phyloP scores from a whole-genome alignment of 1,139 yeast genomes.

The Oligophagozyma castellii region DNA sequence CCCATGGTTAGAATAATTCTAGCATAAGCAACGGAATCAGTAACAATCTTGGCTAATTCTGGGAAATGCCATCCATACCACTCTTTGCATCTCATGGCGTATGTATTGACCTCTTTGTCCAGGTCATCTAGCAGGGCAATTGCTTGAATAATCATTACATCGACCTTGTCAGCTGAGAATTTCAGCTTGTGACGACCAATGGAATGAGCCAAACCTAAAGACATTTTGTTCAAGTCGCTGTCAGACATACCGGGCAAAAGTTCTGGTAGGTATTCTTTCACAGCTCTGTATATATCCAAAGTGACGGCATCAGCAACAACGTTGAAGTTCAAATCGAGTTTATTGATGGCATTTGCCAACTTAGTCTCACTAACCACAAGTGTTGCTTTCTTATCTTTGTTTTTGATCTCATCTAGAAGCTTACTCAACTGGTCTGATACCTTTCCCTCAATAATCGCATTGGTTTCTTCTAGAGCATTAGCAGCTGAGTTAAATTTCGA shows the following conservation, averaged over 20 bases:
- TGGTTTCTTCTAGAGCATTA: constrained; percentile 90
- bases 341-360: constrained; percentile 91
- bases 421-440: constrained; percentile 74
- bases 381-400: constrained; percentile 80
- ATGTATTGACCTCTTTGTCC: constrained; percentile 94
- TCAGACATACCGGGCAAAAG: constrained; percentile 88
- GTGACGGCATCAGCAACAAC: constrained; percentile 93
- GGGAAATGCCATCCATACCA: constrained; percentile 99
- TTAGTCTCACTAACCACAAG: constrained; percentile 90
- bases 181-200: constrained; percentile 95
- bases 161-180: constrained; percentile 95
- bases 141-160: constrained; percentile 97
- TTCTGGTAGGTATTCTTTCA: constrained; percentile 86
- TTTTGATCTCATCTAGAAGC: constrained; percentile 66
- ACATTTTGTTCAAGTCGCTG: constrained; percentile 79
- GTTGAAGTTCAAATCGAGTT: constrained; percentile 74
- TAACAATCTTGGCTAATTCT: constrained; percentile 91
- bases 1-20: constrained; percentile 92
- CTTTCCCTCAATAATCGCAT: constrained; percentile 82
- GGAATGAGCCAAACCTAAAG: constrained; percentile 93
- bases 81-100: constrained; percentile 96
- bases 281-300: constrained; percentile 86
- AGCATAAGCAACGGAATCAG: constrained; percentile 90
- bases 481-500: constrained; percentile 93
- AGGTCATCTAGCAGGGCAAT: constrained; percentile 92